phyloP scores from a whole-genome alignment of 176 grass and related monocot species.

The Alopecurus myosuroides region DNA sequence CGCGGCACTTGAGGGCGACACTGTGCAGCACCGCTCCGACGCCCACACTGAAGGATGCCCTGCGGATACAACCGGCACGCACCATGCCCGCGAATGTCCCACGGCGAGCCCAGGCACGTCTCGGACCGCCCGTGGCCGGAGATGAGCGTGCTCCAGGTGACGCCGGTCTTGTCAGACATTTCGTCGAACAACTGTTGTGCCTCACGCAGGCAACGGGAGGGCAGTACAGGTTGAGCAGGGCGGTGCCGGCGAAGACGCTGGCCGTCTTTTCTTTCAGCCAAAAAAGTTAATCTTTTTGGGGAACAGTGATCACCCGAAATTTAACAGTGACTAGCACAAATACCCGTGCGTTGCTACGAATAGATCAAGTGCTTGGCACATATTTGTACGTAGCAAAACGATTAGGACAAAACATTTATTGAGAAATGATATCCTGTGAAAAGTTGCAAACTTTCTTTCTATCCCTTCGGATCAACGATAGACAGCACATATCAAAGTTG shows the following conservation, averaged over 20 bases:
- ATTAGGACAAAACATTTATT: no score
- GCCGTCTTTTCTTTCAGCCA: no score
- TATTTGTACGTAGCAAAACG: no score
- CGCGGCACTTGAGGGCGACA: background rate
- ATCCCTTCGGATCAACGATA: no score
- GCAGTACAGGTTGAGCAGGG: background rate
- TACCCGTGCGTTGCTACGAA: no score
- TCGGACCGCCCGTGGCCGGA: background rate
- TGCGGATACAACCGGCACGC: background rate
- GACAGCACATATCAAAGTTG: no score
- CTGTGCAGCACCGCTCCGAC: background rate
- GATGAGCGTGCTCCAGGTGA: constrained; percentile 37
- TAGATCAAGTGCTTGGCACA: no score
- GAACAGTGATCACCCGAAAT: no score
- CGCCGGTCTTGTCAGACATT: constrained; percentile 13
- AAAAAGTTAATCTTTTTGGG: no score
- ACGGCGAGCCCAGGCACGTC: background rate
- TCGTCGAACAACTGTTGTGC: constrained; percentile 35
- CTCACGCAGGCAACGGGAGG: background rate
- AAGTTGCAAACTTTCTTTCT: no score
- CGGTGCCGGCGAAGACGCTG: constrained; percentile 7
- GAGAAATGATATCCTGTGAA: no score
- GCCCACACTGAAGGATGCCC: background rate
- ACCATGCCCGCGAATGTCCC: background rate
- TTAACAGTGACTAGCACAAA: no score